A percentile compares a stretch with the other conserved stretches of the same genome.
Evolutionary conservation across 257 asterid genomes (phyloP).

Genomic region (Nicotiana benthamiana): DNA sequence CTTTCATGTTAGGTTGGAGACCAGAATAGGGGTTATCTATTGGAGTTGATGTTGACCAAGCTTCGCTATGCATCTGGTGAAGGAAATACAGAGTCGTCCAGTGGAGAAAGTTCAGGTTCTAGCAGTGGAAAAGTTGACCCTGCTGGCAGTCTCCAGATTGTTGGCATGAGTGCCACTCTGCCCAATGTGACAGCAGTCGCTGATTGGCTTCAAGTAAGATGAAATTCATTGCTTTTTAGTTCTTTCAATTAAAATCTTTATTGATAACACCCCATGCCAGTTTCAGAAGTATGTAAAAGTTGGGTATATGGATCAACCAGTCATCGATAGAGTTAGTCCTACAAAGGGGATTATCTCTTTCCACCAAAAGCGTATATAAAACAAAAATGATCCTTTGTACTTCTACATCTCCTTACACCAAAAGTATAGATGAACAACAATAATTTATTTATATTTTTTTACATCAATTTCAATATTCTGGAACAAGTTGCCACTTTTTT

Average conservation of each 20-base stretch:
- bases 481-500: not conserved
- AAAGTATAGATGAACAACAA: not conserved
- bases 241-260: not conserved
- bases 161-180: slow-evolving; percentile 97
- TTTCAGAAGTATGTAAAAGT: not conserved
- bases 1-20: slow-evolving; percentile 75
- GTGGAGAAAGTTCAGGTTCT: slow-evolving; percentile 85
- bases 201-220: slow-evolving; percentile 80
- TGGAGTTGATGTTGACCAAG: slow-evolving; percentile 93
- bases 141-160: slow-evolving; percentile 85
- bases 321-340: not conserved
- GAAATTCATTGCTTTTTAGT: not conserved
- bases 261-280: not conserved
- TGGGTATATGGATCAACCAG: not conserved
- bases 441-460: not conserved
- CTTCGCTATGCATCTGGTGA: slow-evolving; percentile 96
- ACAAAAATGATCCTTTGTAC: slow-evolving; percentile 3
- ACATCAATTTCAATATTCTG: not conserved
- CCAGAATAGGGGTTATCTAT: slow-evolving; percentile 88
- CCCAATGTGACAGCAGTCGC: slow-evolving; percentile 96
- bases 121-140: slow-evolving; percentile 76
- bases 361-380: not conserved
- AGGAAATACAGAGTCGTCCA: slow-evolving; percentile 71
- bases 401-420: not conserved
- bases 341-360: not conserved